Evolutionary conservation across 192 early-diverging fungal species (phyloP).

Genomic region (Irineochytrium annulatum): DNA sequence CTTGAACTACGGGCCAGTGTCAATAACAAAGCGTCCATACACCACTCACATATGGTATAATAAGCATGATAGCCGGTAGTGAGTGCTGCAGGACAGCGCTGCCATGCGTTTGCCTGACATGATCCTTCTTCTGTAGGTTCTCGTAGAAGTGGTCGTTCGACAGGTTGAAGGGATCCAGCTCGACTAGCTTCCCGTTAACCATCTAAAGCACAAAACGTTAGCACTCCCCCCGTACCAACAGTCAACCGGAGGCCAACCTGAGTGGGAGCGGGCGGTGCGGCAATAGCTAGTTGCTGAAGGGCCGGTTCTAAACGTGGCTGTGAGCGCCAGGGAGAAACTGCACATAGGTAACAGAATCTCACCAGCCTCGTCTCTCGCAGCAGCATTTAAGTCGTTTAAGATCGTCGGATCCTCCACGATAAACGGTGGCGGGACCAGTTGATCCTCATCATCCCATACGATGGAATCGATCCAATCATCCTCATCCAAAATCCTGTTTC

Average conservation of each 20-base stretch:
- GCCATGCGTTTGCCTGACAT: conserved; percentile 85
- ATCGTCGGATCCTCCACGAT: conserved; percentile 71
- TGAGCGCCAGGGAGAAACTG: neutral
- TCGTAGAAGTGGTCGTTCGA: conserved; percentile 88
- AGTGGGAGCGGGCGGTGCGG: neutral
- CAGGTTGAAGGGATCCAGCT: conserved; percentile 61
- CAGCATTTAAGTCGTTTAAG: conserved; percentile 37
- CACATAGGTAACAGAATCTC: neutral
- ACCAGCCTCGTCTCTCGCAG: conserved; percentile 54
- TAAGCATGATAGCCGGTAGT: conserved; percentile 77
- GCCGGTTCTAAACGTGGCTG: neutral
- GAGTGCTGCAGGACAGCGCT: conserved; percentile 82
- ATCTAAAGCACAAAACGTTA: neutral
- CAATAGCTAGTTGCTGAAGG: conserved; percentile 25
- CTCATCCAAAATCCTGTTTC: conserved; percentile 60
- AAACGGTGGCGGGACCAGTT: conserved; percentile 32
- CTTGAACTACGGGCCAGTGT: conserved; percentile 62
- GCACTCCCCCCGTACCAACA: neutral
- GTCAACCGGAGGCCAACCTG: neutral
- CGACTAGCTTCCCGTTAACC: neutral
- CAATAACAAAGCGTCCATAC: neutral
- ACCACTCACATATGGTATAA: conserved; percentile 62
- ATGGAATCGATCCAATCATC: conserved; percentile 74
- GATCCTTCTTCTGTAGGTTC: conserved; percentile 59
- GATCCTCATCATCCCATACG: conserved; percentile 71